A percentile compares a stretch with the other conserved stretches of the same genome.
These are phyloP conservation scores for Lagerstroemia speciosa DNA, from an alignment of 345 rosid species.

Conservation along the genomic window DNA sequence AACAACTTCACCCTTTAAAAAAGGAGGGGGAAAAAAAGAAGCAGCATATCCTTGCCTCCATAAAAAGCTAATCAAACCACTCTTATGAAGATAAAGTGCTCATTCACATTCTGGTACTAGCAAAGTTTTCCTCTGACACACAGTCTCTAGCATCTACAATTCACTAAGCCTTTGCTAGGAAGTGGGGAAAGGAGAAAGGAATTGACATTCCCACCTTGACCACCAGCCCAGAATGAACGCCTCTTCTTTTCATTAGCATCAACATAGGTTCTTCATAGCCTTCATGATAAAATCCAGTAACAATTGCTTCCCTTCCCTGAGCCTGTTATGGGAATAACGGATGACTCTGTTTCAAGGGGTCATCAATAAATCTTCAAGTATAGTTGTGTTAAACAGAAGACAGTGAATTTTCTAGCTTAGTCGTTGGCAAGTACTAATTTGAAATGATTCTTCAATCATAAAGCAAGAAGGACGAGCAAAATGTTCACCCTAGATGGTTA, in stretches of 20 bases:
- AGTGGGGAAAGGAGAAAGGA: neutral
- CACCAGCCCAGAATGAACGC: slow-evolving; percentile 85
- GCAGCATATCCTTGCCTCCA: neutral
- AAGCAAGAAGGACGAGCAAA: neutral
- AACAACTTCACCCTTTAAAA: neutral
- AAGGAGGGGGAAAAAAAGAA: neutral
- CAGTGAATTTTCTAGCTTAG: neutral
- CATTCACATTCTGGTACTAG: neutral
- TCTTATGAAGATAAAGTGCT: neutral
- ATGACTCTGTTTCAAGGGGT: neutral
- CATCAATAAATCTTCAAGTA: neutral
- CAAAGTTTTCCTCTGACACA: neutral
- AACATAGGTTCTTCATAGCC: slow-evolving; percentile 89
- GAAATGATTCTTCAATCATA: neutral
- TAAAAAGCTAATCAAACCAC: neutral
- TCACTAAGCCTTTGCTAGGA: neutral
- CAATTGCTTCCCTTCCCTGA: slow-evolving; percentile 75
- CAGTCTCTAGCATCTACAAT: neutral
- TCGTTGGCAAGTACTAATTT: neutral
- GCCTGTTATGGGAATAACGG: slow-evolving; percentile 33
- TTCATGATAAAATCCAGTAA: slow-evolving; percentile 91
- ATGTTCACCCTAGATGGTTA: neutral
- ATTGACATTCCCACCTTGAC: slow-evolving; percentile 55
- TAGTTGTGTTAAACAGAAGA: neutral
- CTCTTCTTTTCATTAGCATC: slow-evolving; percentile 99